phyloP scores from a whole-genome alignment of 108 stramenopile genomes.

The Skeletonema potamos region DNA sequence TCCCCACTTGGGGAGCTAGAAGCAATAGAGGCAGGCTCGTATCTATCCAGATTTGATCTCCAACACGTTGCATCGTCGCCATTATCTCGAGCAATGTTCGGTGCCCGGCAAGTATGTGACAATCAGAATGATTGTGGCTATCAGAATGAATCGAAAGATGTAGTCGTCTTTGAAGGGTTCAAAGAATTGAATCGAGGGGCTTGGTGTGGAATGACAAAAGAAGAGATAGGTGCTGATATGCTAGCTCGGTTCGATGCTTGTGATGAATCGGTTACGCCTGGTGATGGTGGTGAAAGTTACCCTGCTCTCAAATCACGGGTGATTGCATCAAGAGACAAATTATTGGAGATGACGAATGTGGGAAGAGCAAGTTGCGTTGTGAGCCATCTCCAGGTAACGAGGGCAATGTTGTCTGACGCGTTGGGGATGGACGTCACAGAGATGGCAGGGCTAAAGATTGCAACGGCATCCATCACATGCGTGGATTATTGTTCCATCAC shows the following conservation, averaged over 20 bases:
- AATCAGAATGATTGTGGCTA: constrained; percentile 27
- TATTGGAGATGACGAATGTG: constrained; percentile 51
- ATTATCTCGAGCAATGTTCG: constrained; percentile 75
- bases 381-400: constrained; percentile 87
- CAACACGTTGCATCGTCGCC: constrained; percentile 75
- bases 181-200: constrained; percentile 77
- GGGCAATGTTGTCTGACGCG: constrained; percentile 79
- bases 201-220: constrained; percentile 69
- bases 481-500: constrained; percentile 70
- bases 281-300: constrained; percentile 81
- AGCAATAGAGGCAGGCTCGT: constrained; percentile 76
- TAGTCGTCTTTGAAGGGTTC: constrained; percentile 64
- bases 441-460: constrained; percentile 70
- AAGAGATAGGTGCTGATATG: constrained; percentile 73
- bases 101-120: constrained; percentile 64
- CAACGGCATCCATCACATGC: constrained; percentile 83
- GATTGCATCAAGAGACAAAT: constrained; percentile 60
- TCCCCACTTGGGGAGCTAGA: constrained; percentile 82
- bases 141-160: constrained; percentile 19
- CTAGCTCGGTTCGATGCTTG: constrained; percentile 82
- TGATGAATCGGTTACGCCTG: constrained; percentile 82
- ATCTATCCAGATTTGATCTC: constrained; percentile 64
- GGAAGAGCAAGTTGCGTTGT: constrained; percentile 75
- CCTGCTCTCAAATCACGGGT: constrained; percentile 69
- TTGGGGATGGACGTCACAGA: constrained; percentile 66